Evolutionary conservation across 768 basidiomycete species (phyloP).

Genomic region (Tubosaeta sp.): DNA sequence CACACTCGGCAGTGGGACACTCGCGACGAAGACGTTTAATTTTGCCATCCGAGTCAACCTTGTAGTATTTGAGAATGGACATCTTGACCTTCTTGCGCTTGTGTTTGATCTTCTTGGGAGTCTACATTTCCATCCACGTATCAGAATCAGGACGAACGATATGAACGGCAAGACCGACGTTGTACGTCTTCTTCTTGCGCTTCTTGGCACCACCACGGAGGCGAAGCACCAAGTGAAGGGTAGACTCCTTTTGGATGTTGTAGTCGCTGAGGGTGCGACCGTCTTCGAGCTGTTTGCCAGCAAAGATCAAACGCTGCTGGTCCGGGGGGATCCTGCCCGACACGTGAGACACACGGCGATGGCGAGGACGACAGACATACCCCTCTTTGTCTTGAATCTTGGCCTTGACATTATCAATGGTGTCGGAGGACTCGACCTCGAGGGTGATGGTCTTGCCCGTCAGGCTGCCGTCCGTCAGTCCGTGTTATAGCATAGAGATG

Average conservation of each 20-base stretch:
- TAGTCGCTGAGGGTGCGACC: constrained; percentile 94
- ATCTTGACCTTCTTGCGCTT: constrained; percentile 99
- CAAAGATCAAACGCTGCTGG: constrained; percentile 98
- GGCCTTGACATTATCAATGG: constrained; percentile 97
- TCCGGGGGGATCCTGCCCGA: constrained; percentile 75
- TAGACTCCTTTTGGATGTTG: constrained; percentile 99
- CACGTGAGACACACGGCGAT: constrained; percentile 1
- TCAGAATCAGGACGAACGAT: constrained; percentile 1
- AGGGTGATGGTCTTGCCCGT: constrained; percentile 99
- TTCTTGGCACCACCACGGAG: constrained; percentile 99
- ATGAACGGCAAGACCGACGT: constrained; percentile 46
- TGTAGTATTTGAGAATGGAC: constrained; percentile 99
- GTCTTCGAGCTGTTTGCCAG: constrained; percentile 99
- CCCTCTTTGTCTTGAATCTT: constrained; percentile 98
- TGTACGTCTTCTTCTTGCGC: constrained; percentile 99
- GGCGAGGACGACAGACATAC: constrained; percentile 36
- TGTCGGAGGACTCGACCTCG: constrained; percentile 96
- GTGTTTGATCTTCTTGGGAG: constrained; percentile 99
- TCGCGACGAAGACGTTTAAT: constrained; percentile 99
- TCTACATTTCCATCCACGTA: constrained; percentile 39
- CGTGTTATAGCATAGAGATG: background rate
- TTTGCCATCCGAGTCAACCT: constrained; percentile 99
- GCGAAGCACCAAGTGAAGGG: constrained; percentile 94
- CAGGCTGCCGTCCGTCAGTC: constrained; percentile 52
- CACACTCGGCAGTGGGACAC: constrained; percentile 82